Percentiles rank a stretch among this genome's conserved stretches.
Conservation (phyloP, 306 rosid species). For the Senna siamea region DNA sequence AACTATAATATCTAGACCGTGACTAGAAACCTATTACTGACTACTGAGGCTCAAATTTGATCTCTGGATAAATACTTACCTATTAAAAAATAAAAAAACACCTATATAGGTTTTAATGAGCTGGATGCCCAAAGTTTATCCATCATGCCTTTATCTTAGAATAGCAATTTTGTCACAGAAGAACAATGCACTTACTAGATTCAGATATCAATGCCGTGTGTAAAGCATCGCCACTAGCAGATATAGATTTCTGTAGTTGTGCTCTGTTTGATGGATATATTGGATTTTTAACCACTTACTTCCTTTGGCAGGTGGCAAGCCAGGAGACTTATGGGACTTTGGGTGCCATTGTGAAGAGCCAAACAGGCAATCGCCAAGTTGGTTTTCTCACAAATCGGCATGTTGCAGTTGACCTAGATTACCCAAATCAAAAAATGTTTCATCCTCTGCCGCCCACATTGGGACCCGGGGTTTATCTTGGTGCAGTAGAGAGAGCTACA, state of each 20-base stretch:
- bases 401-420: constrained; percentile 95
- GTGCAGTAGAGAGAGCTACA: constrained; percentile 99
- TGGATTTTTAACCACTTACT: constrained; percentile 26
- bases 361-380: constrained; percentile 90
- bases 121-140: constrained; percentile 26
- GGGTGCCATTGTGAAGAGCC: constrained; percentile 98
- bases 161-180: constrained; percentile 18
- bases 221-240: neutral
- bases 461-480: constrained; percentile 99
- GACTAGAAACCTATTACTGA: neutral
- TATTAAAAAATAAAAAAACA: no score
- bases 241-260: constrained; percentile 25
- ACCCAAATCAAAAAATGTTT: constrained; percentile 99
- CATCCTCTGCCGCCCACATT: constrained; percentile 97
- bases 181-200: constrained; percentile 16
- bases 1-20: no score
- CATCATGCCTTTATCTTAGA: constrained; percentile 11
- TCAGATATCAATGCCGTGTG: constrained; percentile 29
- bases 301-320: constrained; percentile 78
- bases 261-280: constrained; percentile 39
- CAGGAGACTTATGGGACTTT: constrained; percentile 98
- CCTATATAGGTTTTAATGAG: neutral
- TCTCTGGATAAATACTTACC: constrained; percentile 1
- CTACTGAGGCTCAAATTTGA: neutral
- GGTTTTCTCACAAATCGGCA: constrained; percentile 99